These are phyloP conservation scores for Cystofilobasidium ferigula DNA, from an alignment of 768 basidiomycete genomes.

Conservation along the genomic window DNA sequence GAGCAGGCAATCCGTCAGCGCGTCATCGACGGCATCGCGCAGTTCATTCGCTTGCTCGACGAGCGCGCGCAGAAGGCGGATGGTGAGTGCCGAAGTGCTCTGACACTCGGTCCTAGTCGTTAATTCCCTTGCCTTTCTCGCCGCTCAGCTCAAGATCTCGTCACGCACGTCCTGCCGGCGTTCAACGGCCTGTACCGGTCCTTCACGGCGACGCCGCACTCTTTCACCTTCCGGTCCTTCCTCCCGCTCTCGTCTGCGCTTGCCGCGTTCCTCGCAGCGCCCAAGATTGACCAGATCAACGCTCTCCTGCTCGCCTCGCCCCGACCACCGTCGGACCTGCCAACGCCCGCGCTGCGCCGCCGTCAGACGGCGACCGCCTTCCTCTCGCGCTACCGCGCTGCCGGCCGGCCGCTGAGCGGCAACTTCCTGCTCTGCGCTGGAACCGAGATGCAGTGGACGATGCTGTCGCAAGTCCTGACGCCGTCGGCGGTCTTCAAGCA, in stretches of 20 bases:
- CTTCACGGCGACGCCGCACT: slow-evolving; percentile 62
- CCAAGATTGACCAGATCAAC: slow-evolving; percentile 61
- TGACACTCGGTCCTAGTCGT: background rate
- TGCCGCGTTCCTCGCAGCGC: slow-evolving; percentile 53
- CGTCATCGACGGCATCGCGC: slow-evolving; percentile 52
- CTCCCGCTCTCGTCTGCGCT: slow-evolving; percentile 47
- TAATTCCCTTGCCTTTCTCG: background rate
- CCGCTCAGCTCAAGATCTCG: slow-evolving; percentile 52
- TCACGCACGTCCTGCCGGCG: slow-evolving; percentile 66
- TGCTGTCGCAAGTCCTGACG: slow-evolving; percentile 53
- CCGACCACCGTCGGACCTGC: slow-evolving; percentile 39
- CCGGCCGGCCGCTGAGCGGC: slow-evolving; percentile 68
- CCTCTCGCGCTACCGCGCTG: slow-evolving; percentile 56
- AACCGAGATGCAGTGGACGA: slow-evolving; percentile 72
- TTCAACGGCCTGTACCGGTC: slow-evolving; percentile 81
- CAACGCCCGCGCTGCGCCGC: background rate
- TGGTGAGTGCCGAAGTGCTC: slow-evolving; percentile 43
- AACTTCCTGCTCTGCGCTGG: slow-evolving; percentile 85
- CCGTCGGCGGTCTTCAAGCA: slow-evolving; percentile 43
- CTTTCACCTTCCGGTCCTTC: slow-evolving; percentile 64
- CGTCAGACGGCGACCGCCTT: slow-evolving; percentile 12
- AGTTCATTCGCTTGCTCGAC: slow-evolving; percentile 52
- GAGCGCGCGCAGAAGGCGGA: slow-evolving; percentile 47
- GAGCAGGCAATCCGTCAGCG: slow-evolving; percentile 46
- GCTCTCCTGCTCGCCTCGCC: slow-evolving; percentile 54